Evolutionary conservation across 352 stramenopile species (phyloP).

Genomic region (Phytophthora agathidicida): DNA sequence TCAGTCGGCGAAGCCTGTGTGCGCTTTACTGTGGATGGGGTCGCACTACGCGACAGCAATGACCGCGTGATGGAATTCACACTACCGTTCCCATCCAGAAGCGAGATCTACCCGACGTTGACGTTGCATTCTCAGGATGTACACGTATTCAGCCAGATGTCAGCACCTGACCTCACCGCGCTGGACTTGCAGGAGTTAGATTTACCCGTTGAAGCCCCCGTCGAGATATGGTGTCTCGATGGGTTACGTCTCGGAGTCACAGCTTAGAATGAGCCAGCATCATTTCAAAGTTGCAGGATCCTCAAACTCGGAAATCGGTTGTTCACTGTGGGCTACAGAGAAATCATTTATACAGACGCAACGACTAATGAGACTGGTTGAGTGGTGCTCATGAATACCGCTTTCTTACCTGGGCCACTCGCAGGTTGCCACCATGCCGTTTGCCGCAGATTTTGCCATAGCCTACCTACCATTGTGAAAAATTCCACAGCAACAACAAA

Average conservation of each 20-base stretch:
- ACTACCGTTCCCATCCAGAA: conserved; percentile 58
- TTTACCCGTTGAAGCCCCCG: conserved; percentile 31
- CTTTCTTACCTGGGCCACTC: conserved; percentile 19
- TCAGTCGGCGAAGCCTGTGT: conserved; percentile 48
- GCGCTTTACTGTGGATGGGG: conserved; percentile 78
- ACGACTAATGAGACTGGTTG: conserved; percentile 27
- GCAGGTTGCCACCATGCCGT: conserved; percentile 3
- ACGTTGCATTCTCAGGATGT: conserved; percentile 85
- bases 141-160: conserved; percentile 82
- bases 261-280: conserved; percentile 28
- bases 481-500: conserved; percentile 22
- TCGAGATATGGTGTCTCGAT: conserved; percentile 80
- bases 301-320: conserved; percentile 17
- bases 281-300: conserved; percentile 10
- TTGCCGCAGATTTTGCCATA: conserved; percentile 2
- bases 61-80: conserved; percentile 64
- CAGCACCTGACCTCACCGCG: conserved; percentile 62
- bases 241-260: conserved; percentile 43
- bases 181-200: conserved; percentile 63
- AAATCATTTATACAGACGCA: conserved; percentile 24
- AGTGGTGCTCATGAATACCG: conserved; percentile 13
- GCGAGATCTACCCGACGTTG: conserved; percentile 84
- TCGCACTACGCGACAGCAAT: conserved; percentile 58
- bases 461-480: too few relatives aligned
- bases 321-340: conserved; percentile 23